A percentile compares a stretch with the other conserved stretches of the same genome.
These are phyloP conservation scores for Aspergillus ibericus DNA, from an alignment of 2,329 filamentous ascomycete genomes.

Conservation along the genomic window DNA sequence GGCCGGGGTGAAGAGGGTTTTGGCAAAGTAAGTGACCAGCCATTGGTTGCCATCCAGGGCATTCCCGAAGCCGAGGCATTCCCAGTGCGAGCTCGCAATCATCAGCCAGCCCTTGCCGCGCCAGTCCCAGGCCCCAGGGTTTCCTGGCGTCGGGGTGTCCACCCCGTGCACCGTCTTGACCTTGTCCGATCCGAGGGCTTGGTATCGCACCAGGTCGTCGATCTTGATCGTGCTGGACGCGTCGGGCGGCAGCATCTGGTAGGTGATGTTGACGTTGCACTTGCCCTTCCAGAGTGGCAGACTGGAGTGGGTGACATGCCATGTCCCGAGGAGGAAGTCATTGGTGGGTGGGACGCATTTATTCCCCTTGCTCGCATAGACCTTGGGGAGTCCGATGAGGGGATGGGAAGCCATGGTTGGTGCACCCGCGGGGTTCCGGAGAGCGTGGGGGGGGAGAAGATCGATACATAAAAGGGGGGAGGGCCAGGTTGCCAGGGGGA, in stretches of 20 bases:
- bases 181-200: constrained; percentile 7
- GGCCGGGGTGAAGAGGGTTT: constrained; percentile 10
- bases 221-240: not conserved
- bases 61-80: constrained; percentile 9
- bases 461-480: too few relatives aligned
- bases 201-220: constrained; percentile 8
- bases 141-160: constrained; percentile 3
- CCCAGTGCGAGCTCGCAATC: constrained; percentile 12
- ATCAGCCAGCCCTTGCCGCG: constrained; percentile 11
- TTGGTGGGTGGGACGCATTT: constrained; percentile 8
- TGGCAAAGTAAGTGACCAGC: constrained; percentile 11
- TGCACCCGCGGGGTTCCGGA: not conserved
- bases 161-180: constrained; percentile 10
- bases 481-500: too few relatives aligned
- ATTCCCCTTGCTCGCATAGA: constrained; percentile 2
- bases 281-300: constrained; percentile 12
- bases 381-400: constrained; percentile 4
- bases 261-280: constrained; percentile 12
- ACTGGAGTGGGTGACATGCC: constrained; percentile 13
- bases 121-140: constrained; percentile 13
- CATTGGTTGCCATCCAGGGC: constrained; percentile 3
- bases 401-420: constrained; percentile 9
- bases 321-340: constrained; percentile 10
- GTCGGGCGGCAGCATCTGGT: constrained; percentile 4
- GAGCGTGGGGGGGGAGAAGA: too few relatives aligned